Percentiles rank a stretch among this genome's conserved stretches.
phyloP scores from a whole-genome alignment of 2,329 filamentous ascomycete genomes.

The Pseudophaeomoniella oleicola region DNA sequence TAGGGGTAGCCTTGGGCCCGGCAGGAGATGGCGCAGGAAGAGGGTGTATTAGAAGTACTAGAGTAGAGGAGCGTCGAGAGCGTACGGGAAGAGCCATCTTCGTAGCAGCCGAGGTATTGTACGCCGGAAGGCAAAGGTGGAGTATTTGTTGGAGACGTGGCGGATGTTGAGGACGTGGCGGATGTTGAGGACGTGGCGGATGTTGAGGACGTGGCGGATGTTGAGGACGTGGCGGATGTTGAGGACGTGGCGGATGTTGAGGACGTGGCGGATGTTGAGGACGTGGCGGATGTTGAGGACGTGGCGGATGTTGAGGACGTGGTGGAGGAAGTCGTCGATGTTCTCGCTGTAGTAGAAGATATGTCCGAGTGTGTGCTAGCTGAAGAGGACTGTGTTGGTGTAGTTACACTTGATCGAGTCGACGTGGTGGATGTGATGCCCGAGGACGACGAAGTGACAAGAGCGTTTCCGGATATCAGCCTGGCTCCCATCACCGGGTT shows the following conservation, averaged over 20 bases:
- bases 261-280: constrained; percentile 2
- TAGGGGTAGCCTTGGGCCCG: neutral
- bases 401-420: neutral
- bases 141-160: constrained; percentile 6
- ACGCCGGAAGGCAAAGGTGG: constrained; percentile 20
- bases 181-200: neutral
- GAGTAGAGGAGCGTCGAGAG: constrained; percentile 2
- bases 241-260: constrained; percentile 3
- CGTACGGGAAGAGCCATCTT: constrained; percentile 11
- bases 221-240: constrained; percentile 6
- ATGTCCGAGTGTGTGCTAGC: too few relatives aligned
- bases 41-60: neutral
- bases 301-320: constrained; percentile 9
- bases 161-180: too few relatives aligned
- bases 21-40: neutral
- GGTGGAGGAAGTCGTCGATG: constrained; percentile 6
- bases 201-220: constrained; percentile 9
- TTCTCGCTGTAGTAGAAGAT: constrained; percentile 1
- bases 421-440: neutral
- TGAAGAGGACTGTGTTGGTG: too few relatives aligned
- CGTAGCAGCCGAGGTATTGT: constrained; percentile 16
- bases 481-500: neutral
- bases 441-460: neutral
- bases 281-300: constrained; percentile 4
- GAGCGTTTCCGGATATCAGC: neutral